Base-by-base conservation (phyloP, 1,284 basidiomycete genomes). In the Cryptococcus neoformans region DNA sequence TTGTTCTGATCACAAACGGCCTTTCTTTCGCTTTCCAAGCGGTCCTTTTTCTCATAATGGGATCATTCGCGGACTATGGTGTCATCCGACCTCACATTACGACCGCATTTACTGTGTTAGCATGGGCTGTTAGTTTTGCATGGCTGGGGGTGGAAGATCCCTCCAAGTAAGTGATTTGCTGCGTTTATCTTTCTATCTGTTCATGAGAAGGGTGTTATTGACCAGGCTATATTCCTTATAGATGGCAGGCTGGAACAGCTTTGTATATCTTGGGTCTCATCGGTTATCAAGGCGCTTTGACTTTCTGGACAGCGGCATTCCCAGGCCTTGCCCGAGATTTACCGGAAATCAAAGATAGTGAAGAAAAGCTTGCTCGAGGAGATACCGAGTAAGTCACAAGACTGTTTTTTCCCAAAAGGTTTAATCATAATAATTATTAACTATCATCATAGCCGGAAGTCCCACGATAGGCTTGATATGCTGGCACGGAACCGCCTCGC, bases 231-330 rank as follows among this genome's bases (percentile, higher is more conserved):
- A 44, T 0, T 6, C 7, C 10, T n/a, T 37, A 52, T 35, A 82
- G 87, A 35, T 93, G 90, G 91, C 80, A 81, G 44, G 78, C 82
- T 5, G 87, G 87, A 0, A 90, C 91, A 82, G 87, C 78, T 0
- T 76, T 93, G 3, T 93, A 88, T 69, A 90, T 93, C 81, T 76
- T 91, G 36, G 87, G 89, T 12, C 86, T 91, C 53, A 88, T 91
- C 50, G 81, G 85, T 0, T 91, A 90, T 69, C 89, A 91, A 83
- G 84, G 87, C 55, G 81, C 86, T 34, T 74, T 90, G 73, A 85
- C 89, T 2, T 62, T 91, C 76, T 93, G 89, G 70, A 86, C 88
- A 0, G 89, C 90, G 0, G 74, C 86, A 6, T 92, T 93, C 71
- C 90, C 90, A 1, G 84, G 88, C 11, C 82, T 93, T 3, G 90